Evolutionary conservation across 371 early-diverging fungal genomes (phyloP), one percentile per base, ranked within the genome.

Genomic region (Mucor velutinosus): DNA sequence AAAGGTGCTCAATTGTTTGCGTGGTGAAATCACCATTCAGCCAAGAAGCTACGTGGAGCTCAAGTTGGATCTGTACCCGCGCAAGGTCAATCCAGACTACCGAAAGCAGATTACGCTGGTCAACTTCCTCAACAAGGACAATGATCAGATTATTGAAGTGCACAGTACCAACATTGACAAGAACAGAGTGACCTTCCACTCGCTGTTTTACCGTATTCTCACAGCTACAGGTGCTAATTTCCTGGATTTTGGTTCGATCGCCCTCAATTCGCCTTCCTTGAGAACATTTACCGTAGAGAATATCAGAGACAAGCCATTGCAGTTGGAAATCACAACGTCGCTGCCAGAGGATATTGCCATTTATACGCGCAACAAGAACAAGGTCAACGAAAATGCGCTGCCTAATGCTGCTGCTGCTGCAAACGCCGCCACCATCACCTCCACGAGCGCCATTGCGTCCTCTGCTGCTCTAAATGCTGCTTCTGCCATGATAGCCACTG

Each of bases 71-170:
- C 90, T 98, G 51, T 97, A 95, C 74, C 99, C 99, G 2, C 92
- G 98, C n/a, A 97, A 97, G 76, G 92, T 97, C 33, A 99, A 99
- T 69, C 94, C 97, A 1, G 95, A 97, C 56, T 99, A 99, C 76
- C 89, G 96, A 67, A 98, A 98, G 75, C 96, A 99, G 75, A 90
- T 99, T 21, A 95, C 95, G 0, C 86, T 98, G 17, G 92, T 93
- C 65, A 99, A 99, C 73, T 80, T 91, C 56, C 81, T 92, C 45
- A 97, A 97, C 74, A 87, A 91, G 5, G 90, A 92, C 60, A 95
- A 98, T 74, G 95, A 96, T 78, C 93, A 93, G 71, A 92, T 92
- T 43, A 88, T 99, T 25, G 94, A 96, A 62, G 95, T 99, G 10
- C 87, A 89, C 47, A 94, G 97, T 58, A 95, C 90, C 19, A 97